phyloP scores from a whole-genome alignment of 2,329 filamentous ascomycete species.

The Cercospora sojina region DNA sequence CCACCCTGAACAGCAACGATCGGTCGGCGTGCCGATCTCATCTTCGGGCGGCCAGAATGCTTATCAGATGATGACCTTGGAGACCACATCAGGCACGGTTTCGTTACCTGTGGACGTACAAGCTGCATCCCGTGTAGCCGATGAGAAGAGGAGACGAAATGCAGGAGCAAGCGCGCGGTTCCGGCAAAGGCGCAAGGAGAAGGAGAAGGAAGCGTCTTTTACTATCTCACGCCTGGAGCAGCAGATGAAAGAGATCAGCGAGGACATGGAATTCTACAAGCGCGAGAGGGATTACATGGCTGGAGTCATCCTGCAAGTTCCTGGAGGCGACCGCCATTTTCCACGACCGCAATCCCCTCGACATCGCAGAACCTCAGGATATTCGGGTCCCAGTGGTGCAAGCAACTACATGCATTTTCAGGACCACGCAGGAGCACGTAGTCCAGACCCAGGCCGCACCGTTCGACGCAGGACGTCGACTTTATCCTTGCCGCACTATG shows the following conservation, averaged over 20 bases:
- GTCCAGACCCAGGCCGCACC: conserved; percentile 33
- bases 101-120: conserved; percentile 74
- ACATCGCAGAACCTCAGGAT: conserved; percentile 30
- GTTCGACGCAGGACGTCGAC: conserved; percentile 33
- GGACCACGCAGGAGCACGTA: conserved; percentile 26
- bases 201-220: conserved; percentile 69
- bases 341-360: conserved; percentile 47
- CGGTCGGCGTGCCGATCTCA: conserved; percentile 47
- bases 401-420: conserved; percentile 26
- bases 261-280: conserved; percentile 71
- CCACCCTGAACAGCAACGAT: conserved; percentile 32
- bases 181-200: conserved; percentile 76
- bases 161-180: conserved; percentile 83
- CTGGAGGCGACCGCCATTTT: conserved; percentile 51
- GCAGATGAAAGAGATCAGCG: conserved; percentile 65
- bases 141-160: conserved; percentile 82
- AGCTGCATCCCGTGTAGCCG: conserved; percentile 76
- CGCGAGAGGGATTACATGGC: conserved; percentile 70
- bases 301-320: conserved; percentile 62
- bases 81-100: conserved; percentile 53
- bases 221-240: conserved; percentile 69
- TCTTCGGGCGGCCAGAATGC: conserved; percentile 47
- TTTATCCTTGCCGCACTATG: conserved; percentile 28
- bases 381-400: conserved; percentile 13
- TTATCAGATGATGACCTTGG: conserved; percentile 55